Base-by-base conservation (phyloP, 2,329 filamentous ascomycete species). In the Scedosporium apiospermum region DNA sequence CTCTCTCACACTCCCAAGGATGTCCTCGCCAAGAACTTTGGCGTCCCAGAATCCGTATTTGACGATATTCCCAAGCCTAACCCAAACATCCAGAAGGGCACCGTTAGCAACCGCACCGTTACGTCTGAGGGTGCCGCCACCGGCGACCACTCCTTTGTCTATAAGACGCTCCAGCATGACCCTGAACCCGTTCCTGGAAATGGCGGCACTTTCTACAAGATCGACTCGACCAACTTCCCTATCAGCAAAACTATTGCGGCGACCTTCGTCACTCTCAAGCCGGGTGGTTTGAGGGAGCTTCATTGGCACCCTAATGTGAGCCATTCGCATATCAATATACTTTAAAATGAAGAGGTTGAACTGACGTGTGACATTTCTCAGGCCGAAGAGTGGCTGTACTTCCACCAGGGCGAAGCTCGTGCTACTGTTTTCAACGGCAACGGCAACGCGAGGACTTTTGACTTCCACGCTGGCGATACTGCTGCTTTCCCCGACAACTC, bases 311-410 rank as follows among this genome's bases (percentile, higher is more conserved):
- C 86, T 1, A 88, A 86, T 68, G 83, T 85, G 70, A 73, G 80
- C 60, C n/a, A n/a, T 30, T 10, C 3, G 10, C 49, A 2, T 62
- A 6, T 46, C 2, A 46, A 4, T 60, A 4, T 60, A 1, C 18
- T 6, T 12, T 23, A 16, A 2, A 42, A 41, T 57, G 51, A 49
- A 30, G 34, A 55, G 3, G 30, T 44, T 4, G 34, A 51, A 23
- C 2, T 46, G 49, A 27, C 61, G 7, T 3, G 7, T 64, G 27
- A 53, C 26, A 12, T 63, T 0, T 53, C 23, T 10, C 63, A 86
- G 82, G 83, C 84, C 4, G 84, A 88, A 67, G 87, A 89, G 70
- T 89, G 87, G 87, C 72, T 89, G 2, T 89, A 88, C 73, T 89
- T 90, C 75, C 84, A 88, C 69, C 76, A 82, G 64, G 87, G 86